These are phyloP conservation scores for Stropharia rugosoannulata DNA, from an alignment of 768 basidiomycete genomes.

Conservation along the genomic window DNA sequence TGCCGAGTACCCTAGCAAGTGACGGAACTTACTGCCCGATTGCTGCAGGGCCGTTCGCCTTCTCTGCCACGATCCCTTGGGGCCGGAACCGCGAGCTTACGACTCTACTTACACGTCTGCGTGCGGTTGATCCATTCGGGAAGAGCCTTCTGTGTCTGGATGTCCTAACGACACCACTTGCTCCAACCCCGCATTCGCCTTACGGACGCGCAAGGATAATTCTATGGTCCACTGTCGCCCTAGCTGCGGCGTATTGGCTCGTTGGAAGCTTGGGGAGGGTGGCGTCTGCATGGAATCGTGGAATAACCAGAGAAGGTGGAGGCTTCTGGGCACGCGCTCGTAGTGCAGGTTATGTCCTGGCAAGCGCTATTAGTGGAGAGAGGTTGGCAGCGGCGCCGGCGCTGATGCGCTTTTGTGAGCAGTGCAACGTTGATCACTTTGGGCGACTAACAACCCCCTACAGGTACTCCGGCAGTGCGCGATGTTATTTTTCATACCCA, in stretches of 20 bases:
- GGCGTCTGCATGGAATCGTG: constrained; percentile 82
- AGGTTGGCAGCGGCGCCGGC: constrained; percentile 82
- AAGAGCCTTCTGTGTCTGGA: constrained; percentile 83
- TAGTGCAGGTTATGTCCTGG: constrained; percentile 84
- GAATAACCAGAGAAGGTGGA: constrained; percentile 54
- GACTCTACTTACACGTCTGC: constrained; percentile 80
- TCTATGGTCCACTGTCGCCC: constrained; percentile 71
- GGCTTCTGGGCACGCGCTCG: constrained; percentile 73
- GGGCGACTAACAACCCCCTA: constrained; percentile 8
- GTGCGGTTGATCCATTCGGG: constrained; percentile 85
- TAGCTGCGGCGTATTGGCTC: constrained; percentile 81
- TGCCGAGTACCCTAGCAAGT: constrained; percentile 44
- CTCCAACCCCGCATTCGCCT: constrained; percentile 52
- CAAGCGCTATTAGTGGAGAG: constrained; percentile 93
- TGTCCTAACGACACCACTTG: constrained; percentile 73
- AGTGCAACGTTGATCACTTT: constrained; percentile 1
- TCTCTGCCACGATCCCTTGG: constrained; percentile 74
- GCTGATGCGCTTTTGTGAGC: constrained; percentile 81
- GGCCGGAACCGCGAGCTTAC: constrained; percentile 68
- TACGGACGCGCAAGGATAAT: constrained; percentile 70
- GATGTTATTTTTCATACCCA: constrained; percentile 94
- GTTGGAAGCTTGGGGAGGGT: constrained; percentile 80
- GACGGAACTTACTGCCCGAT: constrained; percentile 72
- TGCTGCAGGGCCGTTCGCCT: constrained; percentile 73
- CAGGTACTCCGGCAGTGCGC: constrained; percentile 89